Evolutionary conservation across 768 basidiomycete species (phyloP).

Genomic region (Grammothele lineata): DNA sequence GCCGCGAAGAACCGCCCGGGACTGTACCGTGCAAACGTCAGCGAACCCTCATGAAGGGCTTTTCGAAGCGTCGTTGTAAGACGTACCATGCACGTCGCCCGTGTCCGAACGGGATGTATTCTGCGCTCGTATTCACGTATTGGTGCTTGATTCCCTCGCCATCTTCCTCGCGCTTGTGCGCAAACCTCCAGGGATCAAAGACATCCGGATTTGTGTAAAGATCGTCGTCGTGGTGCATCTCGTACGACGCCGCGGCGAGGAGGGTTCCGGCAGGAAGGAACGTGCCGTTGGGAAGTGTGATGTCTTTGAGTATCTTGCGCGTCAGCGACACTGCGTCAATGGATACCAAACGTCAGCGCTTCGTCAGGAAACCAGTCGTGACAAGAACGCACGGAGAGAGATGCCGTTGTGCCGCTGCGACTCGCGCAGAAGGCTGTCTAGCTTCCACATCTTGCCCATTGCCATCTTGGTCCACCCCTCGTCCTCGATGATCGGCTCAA

Average conservation of each 20-base stretch:
- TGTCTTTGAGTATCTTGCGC: conserved; percentile 34
- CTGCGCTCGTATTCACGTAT: conserved; percentile 3
- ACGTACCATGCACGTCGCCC: conserved; percentile 16
- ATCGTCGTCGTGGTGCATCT: conserved; percentile 28
- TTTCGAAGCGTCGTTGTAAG: no score
- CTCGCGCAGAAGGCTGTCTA: conserved; percentile 36
- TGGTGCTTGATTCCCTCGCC: conserved; percentile 9
- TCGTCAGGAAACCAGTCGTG: neutral
- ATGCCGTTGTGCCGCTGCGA: conserved; percentile 24
- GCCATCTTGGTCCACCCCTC: conserved; percentile 31
- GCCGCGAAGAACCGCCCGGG: conserved; percentile 32
- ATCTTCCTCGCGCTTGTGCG: conserved; percentile 20
- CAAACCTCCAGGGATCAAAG: conserved; percentile 42
- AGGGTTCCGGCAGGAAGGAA: conserved; percentile 35
- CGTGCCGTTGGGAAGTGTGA: conserved; percentile 42
- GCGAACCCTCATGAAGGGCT: neutral
- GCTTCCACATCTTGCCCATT: conserved; percentile 26
- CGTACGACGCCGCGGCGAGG: conserved; percentile 25
- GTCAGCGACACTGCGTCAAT: conserved; percentile 22
- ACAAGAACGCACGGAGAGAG: conserved; percentile 11
- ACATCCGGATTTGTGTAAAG: conserved; percentile 30
- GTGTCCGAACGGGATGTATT: conserved; percentile 14
- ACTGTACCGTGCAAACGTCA: no score
- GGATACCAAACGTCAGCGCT: no score
- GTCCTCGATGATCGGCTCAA: conserved; percentile 21